Base-by-base conservation (phyloP, 306 rosid genomes). In the Pyrus betulifolia region DNA sequence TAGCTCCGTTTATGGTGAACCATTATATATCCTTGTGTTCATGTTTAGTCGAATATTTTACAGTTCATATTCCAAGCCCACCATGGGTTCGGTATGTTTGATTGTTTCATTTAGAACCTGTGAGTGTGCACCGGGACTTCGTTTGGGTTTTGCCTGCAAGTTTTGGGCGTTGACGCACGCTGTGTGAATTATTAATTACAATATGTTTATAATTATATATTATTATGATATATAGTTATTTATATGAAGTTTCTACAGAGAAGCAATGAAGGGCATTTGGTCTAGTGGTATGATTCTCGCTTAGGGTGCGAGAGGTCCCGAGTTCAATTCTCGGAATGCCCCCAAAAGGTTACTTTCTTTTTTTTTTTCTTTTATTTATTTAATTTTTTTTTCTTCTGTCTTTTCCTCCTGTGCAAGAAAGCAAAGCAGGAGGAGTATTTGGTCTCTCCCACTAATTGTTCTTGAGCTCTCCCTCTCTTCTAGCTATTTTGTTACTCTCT, bases 241-340 rank as follows among this genome's bases (percentile, higher is more conserved):
- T 6, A 35, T 0, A 35, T 35, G 1, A 8, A 9, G 1, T 40
- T 49, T 2, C 1, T 5, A 0, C 1, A 15, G 1, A 5, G 21
- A 0, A 15, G 0, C 21, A 49, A 15, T 0, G 0, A 15, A 4
- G 82, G 82, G 82, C 82, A 79, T 79, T 79, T 79, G 83, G 82
- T 79, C 82, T 72, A 79, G 78, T 72, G 82, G 82, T 79, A 79
- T 79, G 82, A 79, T 72, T 79, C 83, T 79, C 83, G 83, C 78
- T 67, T 79, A 79, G 83, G 78, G 83, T 73, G 78, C 83, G 83
- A 79, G 83, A 73, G 83, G 83, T 79, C 79, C 83, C 78, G 78
- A 79, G 83, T 74, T 79, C 83, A 79, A 79, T 79, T 79, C 83
- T 79, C 83, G 75, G 83, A 79, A 79, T 79, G 79, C 83, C 78